Evolutionary conservation across 106 monocot species (phyloP).

Genomic region (Dioscorea zingiberensis): DNA sequence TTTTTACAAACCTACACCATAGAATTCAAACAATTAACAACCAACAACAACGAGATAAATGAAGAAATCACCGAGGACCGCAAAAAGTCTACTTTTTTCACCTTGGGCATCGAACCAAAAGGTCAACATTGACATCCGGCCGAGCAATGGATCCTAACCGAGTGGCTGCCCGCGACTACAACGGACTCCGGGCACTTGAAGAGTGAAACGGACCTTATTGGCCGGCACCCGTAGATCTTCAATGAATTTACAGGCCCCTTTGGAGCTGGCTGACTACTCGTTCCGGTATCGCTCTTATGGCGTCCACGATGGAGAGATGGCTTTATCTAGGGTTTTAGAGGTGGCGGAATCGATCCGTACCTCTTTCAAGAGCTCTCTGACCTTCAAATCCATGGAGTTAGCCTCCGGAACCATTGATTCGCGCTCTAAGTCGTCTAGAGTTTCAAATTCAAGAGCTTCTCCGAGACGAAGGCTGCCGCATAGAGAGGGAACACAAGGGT

Average conservation of each 20-base stretch:
- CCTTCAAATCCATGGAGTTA: slow-evolving; percentile 46
- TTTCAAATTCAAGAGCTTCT: too few species aligned
- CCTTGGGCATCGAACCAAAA: slow-evolving; percentile 88
- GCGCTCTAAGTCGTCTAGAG: too few species aligned
- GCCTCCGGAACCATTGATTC: background rate
- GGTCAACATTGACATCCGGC: slow-evolving; percentile 74
- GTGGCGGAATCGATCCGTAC: slow-evolving; percentile 31
- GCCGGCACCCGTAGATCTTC: slow-evolving; percentile 39
- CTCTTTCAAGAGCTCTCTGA: slow-evolving; percentile 59
- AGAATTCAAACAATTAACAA: background rate
- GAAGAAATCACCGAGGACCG: too few species aligned
- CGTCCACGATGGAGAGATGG: slow-evolving; percentile 39
- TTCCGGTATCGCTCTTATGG: slow-evolving; percentile 46
- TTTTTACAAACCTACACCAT: background rate
- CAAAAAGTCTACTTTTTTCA: slow-evolving; percentile 2
- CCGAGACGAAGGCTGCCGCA: too few species aligned
- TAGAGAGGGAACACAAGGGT: too few species aligned
- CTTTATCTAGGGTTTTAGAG: slow-evolving; percentile 27
- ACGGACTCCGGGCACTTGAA: slow-evolving; percentile 55
- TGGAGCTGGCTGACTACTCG: slow-evolving; percentile 23
- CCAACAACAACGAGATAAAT: too few species aligned
- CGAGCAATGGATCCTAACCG: slow-evolving; percentile 49
- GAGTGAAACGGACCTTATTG: slow-evolving; percentile 47
- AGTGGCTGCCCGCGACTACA: slow-evolving; percentile 59
- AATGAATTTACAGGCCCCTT: slow-evolving; percentile 45